Percentiles rank a stretch among this genome's conserved stretches.
These are phyloP conservation scores for Eucalyptus caleyi DNA, from an alignment of 345 rosid species.

Conservation along the genomic window DNA sequence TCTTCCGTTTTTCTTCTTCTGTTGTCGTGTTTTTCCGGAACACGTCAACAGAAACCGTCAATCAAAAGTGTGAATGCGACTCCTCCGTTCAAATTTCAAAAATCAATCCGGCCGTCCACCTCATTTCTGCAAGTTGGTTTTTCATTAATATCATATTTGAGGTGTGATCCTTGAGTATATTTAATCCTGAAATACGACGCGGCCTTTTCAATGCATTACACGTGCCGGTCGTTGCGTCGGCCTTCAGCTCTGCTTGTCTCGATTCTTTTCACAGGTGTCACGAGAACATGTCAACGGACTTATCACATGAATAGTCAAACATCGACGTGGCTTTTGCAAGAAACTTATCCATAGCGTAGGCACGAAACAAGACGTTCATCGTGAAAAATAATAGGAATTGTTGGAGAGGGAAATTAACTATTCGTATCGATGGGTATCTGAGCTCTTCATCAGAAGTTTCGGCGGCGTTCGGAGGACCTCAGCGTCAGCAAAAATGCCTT, in stretches of 20 bases:
- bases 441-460: neutral
- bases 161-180: neutral
- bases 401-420: neutral
- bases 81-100: neutral
- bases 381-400: fast-evolving
- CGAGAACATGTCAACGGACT: neutral
- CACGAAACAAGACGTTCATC: neutral
- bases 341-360: neutral
- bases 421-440: neutral
- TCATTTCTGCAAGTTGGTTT: neutral
- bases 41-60: neutral
- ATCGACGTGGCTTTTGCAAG: too few relatives aligned
- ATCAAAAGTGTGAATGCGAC: fast-evolving
- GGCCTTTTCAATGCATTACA: neutral
- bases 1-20: neutral
- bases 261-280: neutral
- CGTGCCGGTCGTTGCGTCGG: neutral
- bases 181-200: neutral
- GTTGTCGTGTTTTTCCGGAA: too few relatives aligned
- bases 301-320: neutral
- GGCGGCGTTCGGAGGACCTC: neutral
- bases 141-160: fast-evolving
- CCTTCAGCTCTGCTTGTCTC: neutral
- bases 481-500: neutral
- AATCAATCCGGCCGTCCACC: neutral